Conservation (phyloP, 257 asterid species). For the Datura wrightii region DNA sequence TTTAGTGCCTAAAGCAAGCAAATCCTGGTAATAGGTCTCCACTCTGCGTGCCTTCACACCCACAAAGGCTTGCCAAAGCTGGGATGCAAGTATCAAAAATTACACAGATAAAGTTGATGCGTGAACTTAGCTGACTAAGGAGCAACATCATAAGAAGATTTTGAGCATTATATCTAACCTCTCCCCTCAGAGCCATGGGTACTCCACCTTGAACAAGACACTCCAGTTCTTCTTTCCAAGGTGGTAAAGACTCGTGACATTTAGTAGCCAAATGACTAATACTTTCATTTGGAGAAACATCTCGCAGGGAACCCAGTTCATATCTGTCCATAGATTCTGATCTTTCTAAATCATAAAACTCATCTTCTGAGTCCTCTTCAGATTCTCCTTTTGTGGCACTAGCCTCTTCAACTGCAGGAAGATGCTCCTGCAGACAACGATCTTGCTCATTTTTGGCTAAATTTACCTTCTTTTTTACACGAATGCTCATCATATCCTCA, state of each 20-base stretch:
- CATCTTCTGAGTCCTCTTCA: constrained; percentile 93
- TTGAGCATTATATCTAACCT: constrained; percentile 52
- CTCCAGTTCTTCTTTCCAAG: constrained; percentile 79
- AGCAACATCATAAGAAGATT: constrained; percentile 30
- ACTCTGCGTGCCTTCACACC: constrained; percentile 75
- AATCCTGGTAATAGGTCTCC: constrained; percentile 72
- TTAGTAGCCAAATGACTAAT: constrained; percentile 39
- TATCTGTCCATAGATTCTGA: constrained; percentile 58
- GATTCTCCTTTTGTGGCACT: constrained; percentile 44
- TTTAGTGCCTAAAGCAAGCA: constrained; percentile 63
- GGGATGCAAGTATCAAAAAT: constrained; percentile 32
- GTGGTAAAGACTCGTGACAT: constrained; percentile 48
- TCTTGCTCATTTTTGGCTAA: constrained; percentile 46
- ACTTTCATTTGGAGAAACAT: constrained; percentile 47
- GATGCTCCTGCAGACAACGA: constrained; percentile 22
- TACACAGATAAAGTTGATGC: constrained; percentile 12
- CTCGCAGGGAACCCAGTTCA: constrained; percentile 51
- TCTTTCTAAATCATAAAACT: constrained; percentile 89
- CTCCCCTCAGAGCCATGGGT: constrained; percentile 96
- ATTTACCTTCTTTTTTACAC: constrained; percentile 55
- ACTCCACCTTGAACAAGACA: constrained; percentile 93
- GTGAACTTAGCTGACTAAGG: background rate
- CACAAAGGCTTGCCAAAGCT: constrained; percentile 98
- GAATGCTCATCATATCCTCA: constrained; percentile 79
- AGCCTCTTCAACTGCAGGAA: constrained; percentile 26